These are phyloP conservation scores for Rhizopogon hawkerae DNA, from an alignment of 1,284 basidiomycete genomes.

Conservation along the genomic window DNA sequence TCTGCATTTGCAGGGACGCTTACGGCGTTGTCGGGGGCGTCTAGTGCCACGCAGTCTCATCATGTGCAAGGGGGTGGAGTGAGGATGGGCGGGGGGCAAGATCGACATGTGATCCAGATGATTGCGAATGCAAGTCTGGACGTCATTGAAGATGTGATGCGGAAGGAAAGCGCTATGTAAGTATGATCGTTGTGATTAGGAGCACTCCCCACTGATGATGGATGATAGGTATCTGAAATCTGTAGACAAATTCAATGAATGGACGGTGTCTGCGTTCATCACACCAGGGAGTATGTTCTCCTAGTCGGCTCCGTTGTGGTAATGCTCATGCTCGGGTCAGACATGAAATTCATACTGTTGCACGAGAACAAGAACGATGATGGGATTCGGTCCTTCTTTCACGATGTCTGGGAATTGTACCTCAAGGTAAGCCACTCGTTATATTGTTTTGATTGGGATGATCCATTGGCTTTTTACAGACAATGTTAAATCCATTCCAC, in stretches of 20 bases:
- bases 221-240: conserved; percentile 78
- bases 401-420: conserved; percentile 92
- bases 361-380: conserved; percentile 96
- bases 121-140: conserved; percentile 90
- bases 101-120: conserved; percentile 93
- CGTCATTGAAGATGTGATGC: conserved; percentile 83
- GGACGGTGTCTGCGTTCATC: conserved; percentile 91
- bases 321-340: conserved; percentile 34
- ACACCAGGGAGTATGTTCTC: conserved; percentile 77
- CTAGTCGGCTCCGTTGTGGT: conserved; percentile 9
- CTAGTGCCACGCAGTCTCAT: conserved; percentile 55
- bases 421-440: conserved; percentile 61
- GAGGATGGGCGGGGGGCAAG: conserved; percentile 64
- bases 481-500: conserved; percentile 87
- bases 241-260: conserved; percentile 95
- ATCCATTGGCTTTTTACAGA: conserved; percentile 38
- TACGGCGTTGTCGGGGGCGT: conserved; percentile 73
- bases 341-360: conserved; percentile 84
- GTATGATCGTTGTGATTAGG: conserved; percentile 21
- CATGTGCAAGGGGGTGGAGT: conserved; percentile 54
- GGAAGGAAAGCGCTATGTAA: conserved; percentile 79
- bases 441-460: conserved; percentile 3
- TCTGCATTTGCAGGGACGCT: conserved; percentile 82
- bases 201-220: neutral
- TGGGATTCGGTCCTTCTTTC: conserved; percentile 83